These are phyloP conservation scores for Spergularia bocconei DNA, from an alignment of 148 eudicot genomes.

Conservation along the genomic window DNA sequence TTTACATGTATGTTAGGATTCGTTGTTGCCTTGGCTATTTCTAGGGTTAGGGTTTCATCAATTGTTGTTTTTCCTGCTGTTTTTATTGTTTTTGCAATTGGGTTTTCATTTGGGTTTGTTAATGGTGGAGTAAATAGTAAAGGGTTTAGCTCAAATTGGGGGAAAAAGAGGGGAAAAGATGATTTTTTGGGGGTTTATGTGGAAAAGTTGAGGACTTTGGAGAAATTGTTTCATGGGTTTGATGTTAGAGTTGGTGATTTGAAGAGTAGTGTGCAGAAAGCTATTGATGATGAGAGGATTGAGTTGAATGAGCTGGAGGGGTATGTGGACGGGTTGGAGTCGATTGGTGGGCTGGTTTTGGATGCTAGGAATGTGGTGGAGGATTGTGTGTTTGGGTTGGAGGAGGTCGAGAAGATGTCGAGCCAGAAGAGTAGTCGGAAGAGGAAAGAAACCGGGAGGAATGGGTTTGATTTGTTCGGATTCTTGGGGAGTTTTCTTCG, in stretches of 20 bases:
- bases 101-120: slow-evolving; percentile 76
- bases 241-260: slow-evolving; percentile 45
- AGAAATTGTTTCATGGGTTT: slow-evolving; percentile 43
- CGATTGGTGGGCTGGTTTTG: slow-evolving; percentile 33
- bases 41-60: slow-evolving; percentile 84
- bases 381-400: slow-evolving; percentile 38
- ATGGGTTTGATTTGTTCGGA: slow-evolving; percentile 43
- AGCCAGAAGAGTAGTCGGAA: slow-evolving; percentile 37
- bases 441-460: slow-evolving; percentile 43
- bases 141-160: slow-evolving; percentile 38
- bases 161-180: slow-evolving; percentile 33
- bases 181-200: slow-evolving; percentile 35
- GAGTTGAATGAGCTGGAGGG: slow-evolving; percentile 63
- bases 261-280: slow-evolving; percentile 45
- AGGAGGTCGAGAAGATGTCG: slow-evolving; percentile 38
- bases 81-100: slow-evolving; percentile 69
- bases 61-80: slow-evolving; percentile 75
- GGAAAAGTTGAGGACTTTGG: slow-evolving; percentile 51
- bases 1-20: slow-evolving; percentile 77
- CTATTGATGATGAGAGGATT: slow-evolving; percentile 48
- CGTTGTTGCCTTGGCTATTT: slow-evolving; percentile 80
- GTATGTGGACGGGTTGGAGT: slow-evolving; percentile 49
- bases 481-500: slow-evolving; percentile 36
- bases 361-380: slow-evolving; percentile 55
- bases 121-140: slow-evolving; percentile 44